Conservation (phyloP, 805 yeast genomes). For the Starmerella tilneyi region DNA sequence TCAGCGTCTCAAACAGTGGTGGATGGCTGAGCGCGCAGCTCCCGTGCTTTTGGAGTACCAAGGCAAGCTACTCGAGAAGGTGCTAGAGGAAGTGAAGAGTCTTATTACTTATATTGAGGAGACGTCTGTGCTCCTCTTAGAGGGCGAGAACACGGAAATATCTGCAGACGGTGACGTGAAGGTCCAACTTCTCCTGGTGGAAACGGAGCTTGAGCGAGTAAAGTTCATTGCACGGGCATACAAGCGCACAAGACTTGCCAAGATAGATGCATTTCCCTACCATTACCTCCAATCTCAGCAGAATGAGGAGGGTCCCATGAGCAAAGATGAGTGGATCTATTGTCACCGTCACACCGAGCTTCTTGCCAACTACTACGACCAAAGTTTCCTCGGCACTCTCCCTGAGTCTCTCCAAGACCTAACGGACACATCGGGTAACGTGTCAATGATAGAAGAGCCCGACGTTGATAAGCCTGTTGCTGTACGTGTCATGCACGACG, state of each 20-base stretch:
- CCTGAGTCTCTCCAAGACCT: constrained; percentile 62
- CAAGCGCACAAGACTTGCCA: constrained; percentile 58
- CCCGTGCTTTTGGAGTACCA: constrained; percentile 82
- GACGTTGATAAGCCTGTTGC: constrained; percentile 70
- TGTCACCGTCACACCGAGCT: constrained; percentile 47
- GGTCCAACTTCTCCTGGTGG: constrained; percentile 70
- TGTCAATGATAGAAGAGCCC: constrained; percentile 66
- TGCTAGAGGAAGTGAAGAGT: constrained; percentile 47
- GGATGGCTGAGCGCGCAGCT: constrained; percentile 76
- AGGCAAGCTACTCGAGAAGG: constrained; percentile 44
- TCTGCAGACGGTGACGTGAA: constrained; percentile 44
- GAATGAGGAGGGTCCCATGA: constrained; percentile 14
- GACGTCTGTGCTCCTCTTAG: constrained; percentile 67
- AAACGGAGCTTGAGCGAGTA: constrained; percentile 81
- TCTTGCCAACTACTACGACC: constrained; percentile 53
- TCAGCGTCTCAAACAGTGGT: constrained; percentile 42
- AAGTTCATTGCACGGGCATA: constrained; percentile 74
- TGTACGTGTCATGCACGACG: constrained; percentile 41
- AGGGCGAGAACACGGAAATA: constrained; percentile 9
- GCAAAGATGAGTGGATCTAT: constrained; percentile 22
- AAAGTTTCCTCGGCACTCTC: constrained; percentile 52
- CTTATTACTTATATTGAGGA: constrained; percentile 69
- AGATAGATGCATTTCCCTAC: constrained; percentile 62
- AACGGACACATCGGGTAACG: constrained; percentile 56
- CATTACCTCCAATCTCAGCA: constrained; percentile 34